Base-by-base conservation (phyloP, 23 red algal genomes). In the Cyanidioschyzon merolae region DNA sequence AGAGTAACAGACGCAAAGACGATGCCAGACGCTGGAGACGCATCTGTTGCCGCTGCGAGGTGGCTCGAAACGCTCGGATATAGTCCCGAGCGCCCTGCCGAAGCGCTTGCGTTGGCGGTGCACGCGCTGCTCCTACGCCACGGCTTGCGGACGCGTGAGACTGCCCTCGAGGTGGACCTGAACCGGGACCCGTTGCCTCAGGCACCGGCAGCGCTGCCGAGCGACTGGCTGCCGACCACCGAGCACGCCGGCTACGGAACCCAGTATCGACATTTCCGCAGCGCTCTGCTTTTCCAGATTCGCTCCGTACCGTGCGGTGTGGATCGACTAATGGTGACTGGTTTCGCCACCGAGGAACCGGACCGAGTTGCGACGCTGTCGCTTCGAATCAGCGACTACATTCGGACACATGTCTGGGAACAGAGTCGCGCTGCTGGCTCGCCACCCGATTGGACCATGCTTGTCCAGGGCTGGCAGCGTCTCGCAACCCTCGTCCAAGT, bases 61-160 rank as follows among this genome's bases (percentile, higher is more conserved):
- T 77, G 40, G 75, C 75, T 34, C 39, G 39, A 50, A 31, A 31
- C 39, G 1, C 50, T 40, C 31, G 37, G 34, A 25, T 67, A 68
- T 50, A 59, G 41, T 7, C 34, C 24, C 1, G 27, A 50, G 21
- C 37, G 76, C 68, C 57, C 81, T 37, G 35, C 80, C 31, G 87
- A 85, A 51, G 74, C 82, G 57, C 67, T 95, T 12, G 90, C 90
- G 58, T 74, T 95, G 17, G 74, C 63, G 40, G 86, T 95, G 2
- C 90, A 95, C 79, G 90, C 85, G 37, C 79, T 95, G 38, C 85
- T 95, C 30, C 76, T 95, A 32, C 58, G 68, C 40, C 90, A 95
- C 86, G 90, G 86, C 67, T 89, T 95, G 79, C 90, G 90, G 32
- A 58, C 83, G 1, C 18, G 59, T 21, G 34, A 36, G 26, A 74